Evolutionary conservation across 2,329 filamentous ascomycete genomes (phyloP).

Genomic region (Aureobasidium sp.): DNA sequence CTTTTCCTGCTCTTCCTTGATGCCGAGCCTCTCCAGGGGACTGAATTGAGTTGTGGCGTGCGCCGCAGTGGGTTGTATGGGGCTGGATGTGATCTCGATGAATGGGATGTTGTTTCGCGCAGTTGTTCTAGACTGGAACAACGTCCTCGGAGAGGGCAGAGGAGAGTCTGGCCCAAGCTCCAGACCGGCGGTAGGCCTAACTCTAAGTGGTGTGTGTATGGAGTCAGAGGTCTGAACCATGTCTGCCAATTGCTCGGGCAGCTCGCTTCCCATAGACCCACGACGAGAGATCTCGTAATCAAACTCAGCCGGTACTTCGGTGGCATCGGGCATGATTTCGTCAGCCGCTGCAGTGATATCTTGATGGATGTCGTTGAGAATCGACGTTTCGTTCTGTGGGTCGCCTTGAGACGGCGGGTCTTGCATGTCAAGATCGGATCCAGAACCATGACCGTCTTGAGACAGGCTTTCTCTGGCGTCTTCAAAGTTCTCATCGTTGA

Average conservation of each 20-base stretch:
- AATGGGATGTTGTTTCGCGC: not conserved
- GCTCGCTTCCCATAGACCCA: not conserved
- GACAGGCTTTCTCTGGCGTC: not conserved
- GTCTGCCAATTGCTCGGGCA: not conserved
- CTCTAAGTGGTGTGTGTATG: not conserved
- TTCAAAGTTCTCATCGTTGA: constrained; percentile 8
- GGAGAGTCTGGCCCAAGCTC: not conserved
- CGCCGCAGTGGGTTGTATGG: not conserved
- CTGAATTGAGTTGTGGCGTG: not conserved
- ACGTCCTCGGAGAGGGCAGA: not conserved
- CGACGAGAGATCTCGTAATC: not conserved
- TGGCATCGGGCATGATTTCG: not conserved
- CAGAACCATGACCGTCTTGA: not conserved
- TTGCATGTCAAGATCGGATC: not conserved
- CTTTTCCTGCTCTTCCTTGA: not conserved
- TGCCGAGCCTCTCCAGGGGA: not conserved
- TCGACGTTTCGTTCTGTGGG: not conserved
- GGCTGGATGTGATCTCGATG: not conserved
- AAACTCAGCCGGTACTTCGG: not conserved
- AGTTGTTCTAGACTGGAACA: not conserved
- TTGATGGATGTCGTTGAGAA: not conserved
- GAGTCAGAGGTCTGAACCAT: not conserved
- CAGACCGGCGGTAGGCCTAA: not conserved
- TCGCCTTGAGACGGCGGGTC: not conserved
- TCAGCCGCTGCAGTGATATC: not conserved